These are phyloP conservation scores for Penicillium tannophilum DNA, from an alignment of 495 filamentous ascomycete species.

Conservation along the genomic window DNA sequence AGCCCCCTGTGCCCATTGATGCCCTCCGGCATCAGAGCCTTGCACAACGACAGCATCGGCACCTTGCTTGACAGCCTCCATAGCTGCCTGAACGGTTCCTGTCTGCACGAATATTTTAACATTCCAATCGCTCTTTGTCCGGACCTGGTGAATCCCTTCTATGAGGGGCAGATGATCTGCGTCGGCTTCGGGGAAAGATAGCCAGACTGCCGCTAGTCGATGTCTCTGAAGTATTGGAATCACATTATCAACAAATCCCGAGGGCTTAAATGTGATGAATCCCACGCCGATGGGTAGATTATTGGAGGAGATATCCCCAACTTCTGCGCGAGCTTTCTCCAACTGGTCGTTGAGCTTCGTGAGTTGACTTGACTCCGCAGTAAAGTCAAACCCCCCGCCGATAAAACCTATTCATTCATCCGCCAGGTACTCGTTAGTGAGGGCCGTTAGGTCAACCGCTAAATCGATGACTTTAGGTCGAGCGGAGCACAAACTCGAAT, in stretches of 20 bases:
- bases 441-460: too few species aligned
- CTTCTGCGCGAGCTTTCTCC: slow-evolving; percentile 60
- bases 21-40: slow-evolving; percentile 68
- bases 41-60: slow-evolving; percentile 74
- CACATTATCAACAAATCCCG: slow-evolving; percentile 35
- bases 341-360: slow-evolving; percentile 68
- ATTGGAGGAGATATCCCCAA: slow-evolving; percentile 58
- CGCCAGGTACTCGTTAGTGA: background rate
- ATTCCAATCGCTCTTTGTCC: slow-evolving; percentile 52
- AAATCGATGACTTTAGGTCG: background rate
- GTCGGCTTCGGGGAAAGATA: slow-evolving; percentile 58
- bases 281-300: slow-evolving; percentile 62
- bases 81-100: slow-evolving; percentile 66
- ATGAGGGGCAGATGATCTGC: slow-evolving; percentile 38
- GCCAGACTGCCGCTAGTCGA: slow-evolving; percentile 64
- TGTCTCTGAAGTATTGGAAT: slow-evolving; percentile 43
- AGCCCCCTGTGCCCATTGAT: slow-evolving; percentile 65
- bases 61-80: slow-evolving; percentile 67
- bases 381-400: slow-evolving; percentile 72
- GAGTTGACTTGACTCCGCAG: slow-evolving; percentile 63
- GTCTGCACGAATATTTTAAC: slow-evolving; percentile 67
- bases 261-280: slow-evolving; percentile 52
- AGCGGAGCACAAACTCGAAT: background rate
- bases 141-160: slow-evolving; percentile 40
- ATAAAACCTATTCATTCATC: slow-evolving; percentile 45